Evolutionary conservation across 495 filamentous ascomycete species (phyloP), one percentile per base, ranked within the genome.

Genomic region (Aspergillus carlsbadensis): DNA sequence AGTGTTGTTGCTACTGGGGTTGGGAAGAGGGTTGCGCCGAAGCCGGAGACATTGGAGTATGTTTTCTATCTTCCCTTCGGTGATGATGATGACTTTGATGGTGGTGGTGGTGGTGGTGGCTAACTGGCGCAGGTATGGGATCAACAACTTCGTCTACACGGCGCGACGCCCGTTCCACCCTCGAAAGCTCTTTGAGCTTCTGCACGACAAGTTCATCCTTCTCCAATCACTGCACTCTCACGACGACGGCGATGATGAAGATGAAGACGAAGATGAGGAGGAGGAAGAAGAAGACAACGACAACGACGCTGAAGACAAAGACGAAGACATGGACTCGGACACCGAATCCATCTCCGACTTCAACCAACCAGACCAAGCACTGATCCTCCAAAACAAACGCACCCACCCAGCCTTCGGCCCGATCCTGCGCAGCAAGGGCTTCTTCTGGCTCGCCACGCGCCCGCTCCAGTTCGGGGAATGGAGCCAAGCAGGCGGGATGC

Each of bases 401-500:
- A 42, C 63, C 10, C 61, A 73, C 56, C 71, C 77, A 7, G 65
- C 72, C 2, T 75, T 81, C 50, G 65, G 66, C 13, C 65, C 70
- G 10, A 52, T 78, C 13, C 70, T 80, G 14, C 77, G 75, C 35
- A 77, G 74, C 34, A 80, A 80, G 48, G 77, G 77, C 47, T 73
- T 74, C 56, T 71, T 75, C 59, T 80, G 76, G 76, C 62, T 80
- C 3, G 64, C 75, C 0, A 78, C 73, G 42, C 70, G 78, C 2
- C 72, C 76, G 0, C 61, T 67, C 48, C 73, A 75, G 15, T 74
- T 73, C 17, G 81, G 81, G 46, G 81, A 83, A 64, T 85, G 81
- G 82, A 81, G 76, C n/a, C 81, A 84, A 61, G 81, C 82, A 1
- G 81, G 82, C 4, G 79, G 75, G 5, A 85, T 85, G 76, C 61